These are phyloP conservation scores for Heterobasidion parviporum DNA, from an alignment of 1,284 basidiomycete species.

Conservation along the genomic window DNA sequence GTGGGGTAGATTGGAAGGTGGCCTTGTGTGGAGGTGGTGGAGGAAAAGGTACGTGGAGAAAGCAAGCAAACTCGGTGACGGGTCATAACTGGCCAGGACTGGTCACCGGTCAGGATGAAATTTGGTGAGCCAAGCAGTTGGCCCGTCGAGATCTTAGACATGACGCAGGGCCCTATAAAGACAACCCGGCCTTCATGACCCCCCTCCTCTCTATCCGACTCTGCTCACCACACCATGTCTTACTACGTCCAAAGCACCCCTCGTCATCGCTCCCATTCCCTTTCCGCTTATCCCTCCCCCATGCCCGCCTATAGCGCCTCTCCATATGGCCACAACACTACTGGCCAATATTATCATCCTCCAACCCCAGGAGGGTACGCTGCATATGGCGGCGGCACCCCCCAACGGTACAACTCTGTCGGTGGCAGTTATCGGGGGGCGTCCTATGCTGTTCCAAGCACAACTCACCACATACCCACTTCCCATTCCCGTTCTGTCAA, in stretches of 20 bases:
- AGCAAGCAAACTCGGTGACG: too few relatives aligned
- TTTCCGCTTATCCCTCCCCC: constrained; percentile 3
- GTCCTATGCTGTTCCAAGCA: neutral
- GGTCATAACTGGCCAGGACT: too few relatives aligned
- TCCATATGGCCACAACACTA: neutral
- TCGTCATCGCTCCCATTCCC: constrained; percentile 16
- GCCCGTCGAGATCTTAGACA: neutral
- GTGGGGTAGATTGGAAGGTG: too few relatives aligned
- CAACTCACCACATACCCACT: neutral
- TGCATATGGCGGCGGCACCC: constrained; percentile 3
- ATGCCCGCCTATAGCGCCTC: neutral
- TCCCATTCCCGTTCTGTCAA: neutral
- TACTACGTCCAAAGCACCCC: constrained; percentile 16
- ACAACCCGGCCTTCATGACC: neutral
- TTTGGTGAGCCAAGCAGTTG: neutral
- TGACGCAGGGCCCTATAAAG: neutral
- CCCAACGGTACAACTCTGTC: constrained; percentile 1
- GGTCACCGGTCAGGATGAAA: neutral
- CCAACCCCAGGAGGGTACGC: constrained; percentile 10
- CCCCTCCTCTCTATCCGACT: constrained; percentile 2
- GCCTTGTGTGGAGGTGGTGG: too few relatives aligned
- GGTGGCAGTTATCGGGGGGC: neutral
- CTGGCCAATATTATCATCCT: constrained; percentile 5
- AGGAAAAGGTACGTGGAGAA: too few relatives aligned
- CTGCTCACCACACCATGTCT: constrained; percentile 5